Evolutionary conservation across 2,329 filamentous ascomycete species (phyloP).

Genomic region (Scedosporium boydii): DNA sequence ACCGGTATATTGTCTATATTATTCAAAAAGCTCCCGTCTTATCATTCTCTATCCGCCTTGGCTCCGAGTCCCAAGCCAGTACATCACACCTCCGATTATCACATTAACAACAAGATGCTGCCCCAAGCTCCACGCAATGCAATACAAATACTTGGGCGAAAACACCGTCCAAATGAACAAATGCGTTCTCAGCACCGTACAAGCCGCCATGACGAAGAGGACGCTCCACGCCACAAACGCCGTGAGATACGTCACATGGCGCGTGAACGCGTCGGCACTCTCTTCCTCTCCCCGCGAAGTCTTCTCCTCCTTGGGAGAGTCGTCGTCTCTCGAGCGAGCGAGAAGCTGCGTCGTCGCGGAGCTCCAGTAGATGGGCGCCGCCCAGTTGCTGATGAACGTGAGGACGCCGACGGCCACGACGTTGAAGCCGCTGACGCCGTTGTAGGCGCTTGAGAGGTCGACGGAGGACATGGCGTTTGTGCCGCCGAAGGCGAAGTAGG

Average conservation of each 20-base stretch:
- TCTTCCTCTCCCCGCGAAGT: neutral
- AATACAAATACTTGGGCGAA: constrained; percentile 91
- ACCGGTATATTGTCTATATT: neutral
- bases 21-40: neutral
- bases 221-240: constrained; percentile 58
- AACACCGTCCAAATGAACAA: constrained; percentile 99
- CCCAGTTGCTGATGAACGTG: constrained; percentile 86
- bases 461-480: constrained; percentile 95
- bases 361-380: constrained; percentile 80
- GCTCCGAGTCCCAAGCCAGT: constrained; percentile 31
- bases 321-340: constrained; percentile 22
- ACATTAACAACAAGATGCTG: constrained; percentile 73
- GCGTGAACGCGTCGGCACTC: constrained; percentile 21
- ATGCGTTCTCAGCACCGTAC: constrained; percentile 74
- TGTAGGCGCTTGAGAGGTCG: constrained; percentile 90
- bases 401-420: constrained; percentile 70
- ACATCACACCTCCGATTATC: constrained; percentile 48
- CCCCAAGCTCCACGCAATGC: constrained; percentile 75
- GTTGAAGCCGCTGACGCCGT: constrained; percentile 76
- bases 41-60: neutral
- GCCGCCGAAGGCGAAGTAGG: constrained; percentile 85
- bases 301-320: constrained; percentile 17
- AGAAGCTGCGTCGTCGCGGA: constrained; percentile 54
- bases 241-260: constrained; percentile 57
- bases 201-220: constrained; percentile 77